Evolutionary conservation across 345 rosid genomes (phyloP).

Genomic region (Salix purpurea): DNA sequence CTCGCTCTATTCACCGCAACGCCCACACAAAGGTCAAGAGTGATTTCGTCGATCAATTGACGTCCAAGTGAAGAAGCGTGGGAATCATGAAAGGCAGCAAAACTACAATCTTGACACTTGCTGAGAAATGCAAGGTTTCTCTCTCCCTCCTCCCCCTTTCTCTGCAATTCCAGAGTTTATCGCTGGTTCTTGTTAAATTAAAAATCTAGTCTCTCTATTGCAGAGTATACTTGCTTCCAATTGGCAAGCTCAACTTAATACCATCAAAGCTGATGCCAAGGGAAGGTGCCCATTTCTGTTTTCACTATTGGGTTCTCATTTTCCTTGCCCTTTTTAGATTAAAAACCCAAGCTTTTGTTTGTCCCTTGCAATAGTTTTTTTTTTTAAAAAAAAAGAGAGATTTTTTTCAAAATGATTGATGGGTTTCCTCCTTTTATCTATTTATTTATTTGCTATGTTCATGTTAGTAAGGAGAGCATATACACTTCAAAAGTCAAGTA

Average conservation of each 20-base stretch:
- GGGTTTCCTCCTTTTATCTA: neutral
- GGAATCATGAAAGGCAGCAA: constrained; percentile 46
- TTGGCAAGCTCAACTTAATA: constrained; percentile 72
- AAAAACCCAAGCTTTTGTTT: neutral
- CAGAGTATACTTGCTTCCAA: constrained; percentile 75
- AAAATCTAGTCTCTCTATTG: neutral
- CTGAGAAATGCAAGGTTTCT: constrained; percentile 73
- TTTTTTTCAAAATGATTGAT: neutral
- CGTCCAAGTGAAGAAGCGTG: constrained; percentile 3
- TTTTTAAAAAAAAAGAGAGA: neutral
- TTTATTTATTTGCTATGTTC: neutral
- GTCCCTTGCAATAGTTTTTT: neutral
- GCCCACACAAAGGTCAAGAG: neutral
- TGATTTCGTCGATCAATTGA: constrained; percentile 54
- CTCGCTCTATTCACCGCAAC: neutral
- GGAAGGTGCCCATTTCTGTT: constrained; percentile 51
- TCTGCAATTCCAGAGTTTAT: neutral
- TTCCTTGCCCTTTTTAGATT: neutral
- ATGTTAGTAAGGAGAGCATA: constrained; percentile 51
- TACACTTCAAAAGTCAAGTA: constrained; percentile 80
- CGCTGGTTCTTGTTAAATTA: neutral
- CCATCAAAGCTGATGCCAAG: constrained; percentile 76
- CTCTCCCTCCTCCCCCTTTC: neutral
- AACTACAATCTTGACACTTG: constrained; percentile 41
- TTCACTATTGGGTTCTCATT: neutral